Evolutionary conservation across 352 stramenopile species (phyloP).

Genomic region (Globisporangium paddicum): DNA sequence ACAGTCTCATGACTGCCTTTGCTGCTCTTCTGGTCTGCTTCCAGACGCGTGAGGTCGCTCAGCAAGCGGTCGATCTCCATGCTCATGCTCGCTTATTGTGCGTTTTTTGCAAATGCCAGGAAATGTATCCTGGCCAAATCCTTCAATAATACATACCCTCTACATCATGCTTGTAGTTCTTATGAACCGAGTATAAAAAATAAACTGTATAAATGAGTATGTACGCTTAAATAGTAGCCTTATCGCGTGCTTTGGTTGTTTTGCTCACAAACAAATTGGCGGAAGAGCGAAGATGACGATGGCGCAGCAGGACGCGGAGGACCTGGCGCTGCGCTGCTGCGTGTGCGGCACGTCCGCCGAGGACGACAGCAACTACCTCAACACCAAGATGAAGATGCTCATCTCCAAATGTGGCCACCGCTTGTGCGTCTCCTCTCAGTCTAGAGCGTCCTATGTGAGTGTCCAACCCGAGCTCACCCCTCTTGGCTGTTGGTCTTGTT

Average conservation of each 20-base stretch:
- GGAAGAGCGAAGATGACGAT: conserved; percentile 19
- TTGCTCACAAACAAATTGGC: conserved; percentile 2
- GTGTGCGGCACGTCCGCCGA: conserved; percentile 83
- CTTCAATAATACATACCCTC: background rate
- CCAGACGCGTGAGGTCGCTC: conserved; percentile 34
- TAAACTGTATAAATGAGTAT: background rate
- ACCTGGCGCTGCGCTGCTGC: conserved; percentile 81
- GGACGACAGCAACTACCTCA: conserved; percentile 87
- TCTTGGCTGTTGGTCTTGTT: background rate
- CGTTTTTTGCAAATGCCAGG: background rate
- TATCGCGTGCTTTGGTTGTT: background rate
- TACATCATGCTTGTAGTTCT: background rate
- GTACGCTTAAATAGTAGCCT: background rate
- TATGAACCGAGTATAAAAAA: no score
- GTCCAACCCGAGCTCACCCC: background rate
- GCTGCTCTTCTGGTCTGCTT: background rate
- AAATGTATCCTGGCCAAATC: background rate
- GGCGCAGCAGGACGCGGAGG: conserved; percentile 50
- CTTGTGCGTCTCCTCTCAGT: conserved; percentile 52
- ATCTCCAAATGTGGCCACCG: conserved; percentile 89
- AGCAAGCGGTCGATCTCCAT: conserved; percentile 32
- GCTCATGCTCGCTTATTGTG: background rate
- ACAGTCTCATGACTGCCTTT: background rate
- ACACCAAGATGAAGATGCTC: conserved; percentile 91
- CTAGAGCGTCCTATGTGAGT: background rate